Evolutionary conservation across 2,329 filamentous ascomycete genomes (phyloP).

Genomic region (Pezicula carpinea): DNA sequence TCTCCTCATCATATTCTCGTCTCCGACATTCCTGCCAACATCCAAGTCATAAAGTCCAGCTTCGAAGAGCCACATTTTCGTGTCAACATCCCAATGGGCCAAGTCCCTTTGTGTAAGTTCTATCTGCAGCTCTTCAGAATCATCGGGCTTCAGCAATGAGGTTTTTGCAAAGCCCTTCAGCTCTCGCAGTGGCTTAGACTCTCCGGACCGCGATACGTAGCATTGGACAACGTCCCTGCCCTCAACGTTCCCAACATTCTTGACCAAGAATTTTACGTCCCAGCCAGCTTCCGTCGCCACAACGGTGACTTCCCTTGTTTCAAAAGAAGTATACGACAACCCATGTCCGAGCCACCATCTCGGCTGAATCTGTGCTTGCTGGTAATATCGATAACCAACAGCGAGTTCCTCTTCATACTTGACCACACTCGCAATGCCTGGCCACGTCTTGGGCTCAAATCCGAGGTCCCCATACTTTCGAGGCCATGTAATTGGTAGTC

Average conservation of each 20-base stretch:
- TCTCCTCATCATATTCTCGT: not conserved
- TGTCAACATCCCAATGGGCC: not conserved
- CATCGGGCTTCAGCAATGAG: not conserved
- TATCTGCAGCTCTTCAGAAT: not conserved
- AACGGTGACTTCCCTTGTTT: not conserved
- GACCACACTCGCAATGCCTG: not conserved
- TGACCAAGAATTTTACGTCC: constrained; percentile 43
- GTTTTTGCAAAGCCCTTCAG: constrained; percentile 58
- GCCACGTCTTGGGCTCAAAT: not conserved
- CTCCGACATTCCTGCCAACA: not conserved
- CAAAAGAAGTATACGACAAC: constrained; percentile 1
- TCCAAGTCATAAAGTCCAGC: not conserved
- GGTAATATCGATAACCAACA: constrained; percentile 2
- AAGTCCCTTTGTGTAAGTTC: not conserved
- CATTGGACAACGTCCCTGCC: constrained; percentile 52
- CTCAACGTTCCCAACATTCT: constrained; percentile 52
- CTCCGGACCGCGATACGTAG: constrained; percentile 46
- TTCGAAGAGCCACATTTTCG: not conserved
- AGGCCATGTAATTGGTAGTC: constrained; percentile 1
- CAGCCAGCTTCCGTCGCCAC: not conserved
- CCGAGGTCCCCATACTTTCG: not conserved
- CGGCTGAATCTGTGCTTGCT: not conserved
- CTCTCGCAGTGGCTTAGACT: constrained; percentile 50
- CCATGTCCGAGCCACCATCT: constrained; percentile 1
- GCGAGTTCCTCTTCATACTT: not conserved